Conservation (phyloP, 2,329 filamentous ascomycete species). For the Chaetomiaceae sp. region DNA sequence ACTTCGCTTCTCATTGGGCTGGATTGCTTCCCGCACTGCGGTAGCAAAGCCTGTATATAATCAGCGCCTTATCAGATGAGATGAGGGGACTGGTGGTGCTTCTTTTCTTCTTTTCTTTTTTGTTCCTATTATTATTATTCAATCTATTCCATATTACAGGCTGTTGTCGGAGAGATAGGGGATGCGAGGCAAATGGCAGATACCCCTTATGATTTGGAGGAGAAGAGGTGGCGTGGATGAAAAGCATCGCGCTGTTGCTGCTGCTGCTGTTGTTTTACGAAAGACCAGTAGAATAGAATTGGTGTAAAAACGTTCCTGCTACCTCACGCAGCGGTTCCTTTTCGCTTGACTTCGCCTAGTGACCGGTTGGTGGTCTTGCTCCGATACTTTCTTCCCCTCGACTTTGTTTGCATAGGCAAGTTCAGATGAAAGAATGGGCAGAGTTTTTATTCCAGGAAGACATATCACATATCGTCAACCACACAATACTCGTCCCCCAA, state of each 20-base stretch:
- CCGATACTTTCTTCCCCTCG: no score
- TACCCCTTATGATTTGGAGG: neutral
- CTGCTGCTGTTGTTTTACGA: neutral
- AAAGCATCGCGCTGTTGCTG: neutral
- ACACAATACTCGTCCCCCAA: no score
- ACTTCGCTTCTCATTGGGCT: constrained; percentile 10
- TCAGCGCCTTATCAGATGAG: neutral
- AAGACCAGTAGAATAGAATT: neutral
- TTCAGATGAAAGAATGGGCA: no score
- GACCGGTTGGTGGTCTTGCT: no score
- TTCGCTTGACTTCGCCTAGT: no score
- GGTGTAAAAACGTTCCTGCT: no score
- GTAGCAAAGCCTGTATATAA: constrained; percentile 7
- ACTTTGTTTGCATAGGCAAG: no score
- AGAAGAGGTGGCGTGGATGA: neutral
- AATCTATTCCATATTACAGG: neutral
- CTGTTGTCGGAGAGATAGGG: neutral
- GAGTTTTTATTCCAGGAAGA: no score
- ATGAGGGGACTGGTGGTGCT: neutral
- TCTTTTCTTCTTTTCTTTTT: constrained; percentile 1
- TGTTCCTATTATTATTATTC: neutral
- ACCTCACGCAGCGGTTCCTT: no score
- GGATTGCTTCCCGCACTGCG: neutral
- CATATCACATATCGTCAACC: no score
- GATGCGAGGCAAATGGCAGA: neutral